These are phyloP conservation scores for Zoysia matrella DNA, from an alignment of 202 grass and related monocot genomes.

Conservation along the genomic window DNA sequence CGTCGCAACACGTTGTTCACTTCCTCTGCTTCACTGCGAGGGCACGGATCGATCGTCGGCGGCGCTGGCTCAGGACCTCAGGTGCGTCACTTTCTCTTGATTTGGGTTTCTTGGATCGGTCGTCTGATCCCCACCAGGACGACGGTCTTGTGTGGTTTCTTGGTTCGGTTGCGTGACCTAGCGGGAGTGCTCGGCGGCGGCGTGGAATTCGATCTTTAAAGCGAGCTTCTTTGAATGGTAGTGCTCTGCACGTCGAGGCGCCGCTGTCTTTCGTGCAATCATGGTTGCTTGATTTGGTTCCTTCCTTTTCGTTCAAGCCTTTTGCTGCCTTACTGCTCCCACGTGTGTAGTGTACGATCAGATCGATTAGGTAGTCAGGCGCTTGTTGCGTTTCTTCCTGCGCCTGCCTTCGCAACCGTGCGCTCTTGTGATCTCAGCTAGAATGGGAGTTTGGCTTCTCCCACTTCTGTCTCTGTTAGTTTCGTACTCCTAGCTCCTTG, in stretches of 20 bases:
- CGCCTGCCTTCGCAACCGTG: neutral
- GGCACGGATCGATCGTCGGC: constrained; percentile 17
- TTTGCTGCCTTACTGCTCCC: neutral
- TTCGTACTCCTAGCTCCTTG: neutral
- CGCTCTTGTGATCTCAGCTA: neutral
- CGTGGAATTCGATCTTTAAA: constrained; percentile 49
- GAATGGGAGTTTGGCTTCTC: constrained; percentile 12
- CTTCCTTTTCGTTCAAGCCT: constrained; percentile 52
- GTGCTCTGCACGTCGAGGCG: constrained; percentile 33
- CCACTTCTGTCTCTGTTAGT: constrained; percentile 2
- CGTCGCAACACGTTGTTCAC: neutral
- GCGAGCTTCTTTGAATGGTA: constrained; percentile 15
- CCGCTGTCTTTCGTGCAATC: constrained; percentile 60
- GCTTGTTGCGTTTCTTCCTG: constrained; percentile 9
- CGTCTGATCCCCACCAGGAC: constrained; percentile 36
- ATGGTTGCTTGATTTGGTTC: constrained; percentile 63
- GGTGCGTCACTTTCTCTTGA: constrained; percentile 34
- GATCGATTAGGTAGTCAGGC: constrained; percentile 2
- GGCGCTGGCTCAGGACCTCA: constrained; percentile 16
- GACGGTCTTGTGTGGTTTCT: neutral
- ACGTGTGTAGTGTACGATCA: neutral
- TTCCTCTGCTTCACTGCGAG: neutral
- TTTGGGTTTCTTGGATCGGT: neutral
- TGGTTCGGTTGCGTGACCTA: constrained; percentile 23
- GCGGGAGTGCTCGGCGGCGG: neutral